Conservation (phyloP, 495 filamentous ascomycete species). For the Podospora appendiculata region DNA sequence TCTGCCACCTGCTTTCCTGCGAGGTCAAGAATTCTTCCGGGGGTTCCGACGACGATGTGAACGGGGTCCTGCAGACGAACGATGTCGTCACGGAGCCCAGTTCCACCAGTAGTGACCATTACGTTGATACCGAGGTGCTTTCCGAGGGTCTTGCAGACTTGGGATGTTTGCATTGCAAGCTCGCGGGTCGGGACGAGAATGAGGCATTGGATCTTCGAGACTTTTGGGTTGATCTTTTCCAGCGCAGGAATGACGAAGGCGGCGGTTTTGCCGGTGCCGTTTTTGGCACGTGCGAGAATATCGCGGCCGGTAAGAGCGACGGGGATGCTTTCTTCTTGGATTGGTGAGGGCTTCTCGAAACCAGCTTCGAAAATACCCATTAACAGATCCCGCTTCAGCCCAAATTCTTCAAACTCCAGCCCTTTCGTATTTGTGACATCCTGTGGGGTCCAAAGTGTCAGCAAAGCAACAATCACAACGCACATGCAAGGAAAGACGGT, state of each 20-base stretch:
- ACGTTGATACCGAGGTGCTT: slow-evolving; percentile 97
- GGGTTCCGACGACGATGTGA: slow-evolving; percentile 96
- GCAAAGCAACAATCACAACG: background rate
- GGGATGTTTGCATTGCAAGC: slow-evolving; percentile 96
- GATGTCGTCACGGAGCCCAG: slow-evolving; percentile 91
- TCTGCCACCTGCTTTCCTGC: slow-evolving; percentile 93
- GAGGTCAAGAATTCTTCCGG: slow-evolving; percentile 88
- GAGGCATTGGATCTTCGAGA: slow-evolving; percentile 87
- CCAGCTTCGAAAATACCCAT: slow-evolving; percentile 99
- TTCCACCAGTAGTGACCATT: slow-evolving; percentile 98
- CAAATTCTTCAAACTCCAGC: slow-evolving; percentile 94
- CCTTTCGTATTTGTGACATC: slow-evolving; percentile 98
- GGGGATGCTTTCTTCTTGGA: slow-evolving; percentile 98
- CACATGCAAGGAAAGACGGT: background rate
- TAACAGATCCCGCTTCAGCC: slow-evolving; percentile 85
- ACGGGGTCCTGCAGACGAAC: slow-evolving; percentile 88
- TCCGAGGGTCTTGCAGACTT: slow-evolving; percentile 96
- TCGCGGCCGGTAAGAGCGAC: slow-evolving; percentile 92
- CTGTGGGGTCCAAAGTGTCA: slow-evolving; percentile 31
- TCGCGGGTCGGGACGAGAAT: slow-evolving; percentile 96
- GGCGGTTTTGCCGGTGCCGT: slow-evolving; percentile 96
- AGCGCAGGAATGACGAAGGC: slow-evolving; percentile 96
- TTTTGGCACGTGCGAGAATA: slow-evolving; percentile 94
- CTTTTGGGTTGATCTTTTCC: slow-evolving; percentile 91
- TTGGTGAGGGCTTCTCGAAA: slow-evolving; percentile 97